Conservation (phyloP, 257 asterid species). For the Primulina huaijiensis region DNA sequence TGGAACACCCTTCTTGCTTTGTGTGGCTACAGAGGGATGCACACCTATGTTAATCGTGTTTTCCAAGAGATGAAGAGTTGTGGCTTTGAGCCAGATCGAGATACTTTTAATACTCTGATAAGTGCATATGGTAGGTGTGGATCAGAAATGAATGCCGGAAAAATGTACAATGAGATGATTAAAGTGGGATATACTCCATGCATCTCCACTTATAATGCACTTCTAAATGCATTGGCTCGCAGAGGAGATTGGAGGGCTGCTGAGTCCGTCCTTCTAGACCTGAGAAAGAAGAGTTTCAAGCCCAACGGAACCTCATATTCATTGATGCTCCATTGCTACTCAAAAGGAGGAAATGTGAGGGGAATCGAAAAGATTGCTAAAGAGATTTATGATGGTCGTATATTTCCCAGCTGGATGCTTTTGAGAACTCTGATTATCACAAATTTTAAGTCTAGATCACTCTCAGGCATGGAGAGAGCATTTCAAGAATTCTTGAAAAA, state of each 20-base stretch:
- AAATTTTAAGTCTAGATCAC: slow-evolving; percentile 73
- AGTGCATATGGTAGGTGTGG: slow-evolving; percentile 91
- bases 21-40: slow-evolving; percentile 88
- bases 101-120: slow-evolving; percentile 83
- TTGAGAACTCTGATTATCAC: slow-evolving; percentile 74
- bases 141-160: slow-evolving; percentile 58
- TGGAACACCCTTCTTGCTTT: slow-evolving; percentile 89
- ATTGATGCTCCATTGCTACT: slow-evolving; percentile 77
- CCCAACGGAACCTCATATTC: slow-evolving; percentile 81
- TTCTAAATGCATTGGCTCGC: slow-evolving; percentile 79
- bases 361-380: slow-evolving; percentile 77
- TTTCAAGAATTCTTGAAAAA: slow-evolving; percentile 70
- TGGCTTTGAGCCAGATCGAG: slow-evolving; percentile 89
- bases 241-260: slow-evolving; percentile 83
- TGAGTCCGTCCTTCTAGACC: slow-evolving; percentile 59
- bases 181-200: slow-evolving; percentile 80
- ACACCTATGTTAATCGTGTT: slow-evolving; percentile 59
- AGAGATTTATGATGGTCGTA: slow-evolving; percentile 76
- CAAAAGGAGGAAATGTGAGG: slow-evolving; percentile 71
- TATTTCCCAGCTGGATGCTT: slow-evolving; percentile 90
- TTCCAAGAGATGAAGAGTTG: slow-evolving; percentile 82
- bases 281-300: slow-evolving; percentile 80
- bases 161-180: slow-evolving; percentile 78
- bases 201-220: slow-evolving; percentile 78
- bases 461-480: slow-evolving; percentile 86